These are phyloP conservation scores for Calycina herbarum DNA, from an alignment of 2,329 filamentous ascomycete genomes.

Conservation along the genomic window DNA sequence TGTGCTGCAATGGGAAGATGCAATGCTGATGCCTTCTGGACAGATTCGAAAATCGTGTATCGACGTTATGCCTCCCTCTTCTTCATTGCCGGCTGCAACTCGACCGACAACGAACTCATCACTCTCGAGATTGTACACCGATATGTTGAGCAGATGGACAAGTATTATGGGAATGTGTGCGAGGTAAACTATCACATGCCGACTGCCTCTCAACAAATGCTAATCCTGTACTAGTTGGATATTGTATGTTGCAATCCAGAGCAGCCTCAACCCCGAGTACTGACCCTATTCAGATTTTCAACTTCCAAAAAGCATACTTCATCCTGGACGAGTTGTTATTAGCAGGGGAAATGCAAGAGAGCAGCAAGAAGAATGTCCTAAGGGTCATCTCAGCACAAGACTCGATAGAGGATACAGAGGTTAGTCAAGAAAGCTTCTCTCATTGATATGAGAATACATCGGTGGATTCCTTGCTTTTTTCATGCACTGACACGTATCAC, in stretches of 20 bases:
- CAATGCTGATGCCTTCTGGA: conserved; percentile 26
- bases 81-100: conserved; percentile 96
- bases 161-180: conserved; percentile 99
- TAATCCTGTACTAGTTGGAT: conserved; percentile 28
- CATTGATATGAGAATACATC: neutral
- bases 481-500: conserved; percentile 55
- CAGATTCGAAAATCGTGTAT: conserved; percentile 98
- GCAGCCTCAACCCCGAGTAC: neutral
- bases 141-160: conserved; percentile 99
- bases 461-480: conserved; percentile 21
- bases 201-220: neutral
- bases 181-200: conserved; percentile 58
- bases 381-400: conserved; percentile 96
- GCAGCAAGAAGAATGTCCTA: conserved; percentile 98
- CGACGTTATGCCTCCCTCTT: conserved; percentile 97
- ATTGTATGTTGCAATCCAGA: conserved; percentile 25
- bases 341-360: conserved; percentile 96
- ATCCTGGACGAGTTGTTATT: conserved; percentile 95
- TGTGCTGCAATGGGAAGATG: neutral
- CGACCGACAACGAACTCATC: conserved; percentile 97
- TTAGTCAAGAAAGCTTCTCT: conserved; percentile 46
- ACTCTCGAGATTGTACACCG: conserved; percentile 98
- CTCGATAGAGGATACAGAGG: conserved; percentile 98
- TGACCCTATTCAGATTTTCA: conserved; percentile 68
- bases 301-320: conserved; percentile 99